Evolutionary conservation across 129 eudicot species (phyloP).

Genomic region (Erigeron canadensis): DNA sequence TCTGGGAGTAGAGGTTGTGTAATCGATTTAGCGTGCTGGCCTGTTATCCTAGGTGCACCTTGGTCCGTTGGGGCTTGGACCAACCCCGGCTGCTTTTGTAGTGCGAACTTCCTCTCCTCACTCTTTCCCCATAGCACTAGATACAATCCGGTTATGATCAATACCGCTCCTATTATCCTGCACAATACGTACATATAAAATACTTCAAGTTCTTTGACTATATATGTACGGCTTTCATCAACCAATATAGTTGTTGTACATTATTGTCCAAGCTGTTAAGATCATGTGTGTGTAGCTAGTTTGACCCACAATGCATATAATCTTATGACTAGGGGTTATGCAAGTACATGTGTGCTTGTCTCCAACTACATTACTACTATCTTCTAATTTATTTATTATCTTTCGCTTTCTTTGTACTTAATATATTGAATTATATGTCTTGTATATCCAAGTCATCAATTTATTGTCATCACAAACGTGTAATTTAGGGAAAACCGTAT

Average conservation of each 20-base stretch:
- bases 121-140: conserved; percentile 90
- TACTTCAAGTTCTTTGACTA: neutral
- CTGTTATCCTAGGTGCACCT: conserved; percentile 39
- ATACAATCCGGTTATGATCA: conserved; percentile 83
- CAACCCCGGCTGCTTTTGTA: conserved; percentile 32
- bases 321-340: conserved; percentile 35
- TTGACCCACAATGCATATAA: conserved; percentile 33
- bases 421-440: neutral
- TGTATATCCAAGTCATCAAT: neutral
- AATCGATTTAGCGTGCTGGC: conserved; percentile 53
- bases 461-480: neutral
- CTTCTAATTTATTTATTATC: conserved; percentile 24
- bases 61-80: conserved; percentile 52
- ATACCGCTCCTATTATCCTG: conserved; percentile 89
- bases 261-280: conserved; percentile 30
- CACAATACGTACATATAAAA: conserved; percentile 1
- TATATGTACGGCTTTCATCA: neutral
- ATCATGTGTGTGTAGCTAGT: conserved; percentile 28
- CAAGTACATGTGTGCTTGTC: conserved; percentile 49
- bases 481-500: too few species aligned
- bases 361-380: conserved; percentile 35
- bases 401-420: neutral
- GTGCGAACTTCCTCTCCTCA: conserved; percentile 64
- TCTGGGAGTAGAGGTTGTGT: conserved; percentile 79
- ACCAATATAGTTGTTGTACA: conserved; percentile 6